Conservation (phyloP, 2,329 filamentous ascomycete genomes). For the Fusarium duplospermum region DNA sequence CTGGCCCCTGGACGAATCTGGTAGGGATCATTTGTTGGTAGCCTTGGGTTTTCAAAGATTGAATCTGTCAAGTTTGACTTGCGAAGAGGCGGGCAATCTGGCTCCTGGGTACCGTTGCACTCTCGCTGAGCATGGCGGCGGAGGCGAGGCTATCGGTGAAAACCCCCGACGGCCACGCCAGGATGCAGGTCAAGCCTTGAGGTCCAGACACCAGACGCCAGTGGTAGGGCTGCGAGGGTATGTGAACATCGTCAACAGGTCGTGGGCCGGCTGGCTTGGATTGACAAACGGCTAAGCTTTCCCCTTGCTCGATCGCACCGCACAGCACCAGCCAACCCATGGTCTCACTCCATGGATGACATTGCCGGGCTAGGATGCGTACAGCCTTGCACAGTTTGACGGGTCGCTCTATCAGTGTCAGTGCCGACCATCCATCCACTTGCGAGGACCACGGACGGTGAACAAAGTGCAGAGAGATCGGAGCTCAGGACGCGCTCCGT, state of each 20-base stretch:
- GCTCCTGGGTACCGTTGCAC: constrained; percentile 19
- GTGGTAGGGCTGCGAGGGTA: constrained; percentile 44
- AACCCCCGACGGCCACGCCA: constrained; percentile 23
- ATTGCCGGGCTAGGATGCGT: constrained; percentile 44
- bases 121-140: constrained; percentile 11
- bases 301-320: constrained; percentile 26
- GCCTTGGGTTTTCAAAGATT: constrained; percentile 15
- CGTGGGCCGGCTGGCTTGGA: constrained; percentile 24
- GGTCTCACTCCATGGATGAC: constrained; percentile 39
- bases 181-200: constrained; percentile 32
- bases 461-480: constrained; percentile 20
- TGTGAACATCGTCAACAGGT: constrained; percentile 36
- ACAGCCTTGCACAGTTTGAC: constrained; percentile 43
- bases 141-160: constrained; percentile 13
- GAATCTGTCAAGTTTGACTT: constrained; percentile 9
- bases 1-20: constrained; percentile 6
- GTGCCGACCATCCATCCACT: not conserved
- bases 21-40: constrained; percentile 31
- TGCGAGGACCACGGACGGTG: constrained; percentile 16
- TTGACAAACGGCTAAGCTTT: constrained; percentile 25
- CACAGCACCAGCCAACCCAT: constrained; percentile 40
- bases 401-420: constrained; percentile 22
- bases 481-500: constrained; percentile 7
- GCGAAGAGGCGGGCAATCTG: constrained; percentile 22
- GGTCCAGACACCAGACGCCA: constrained; percentile 19